phyloP scores from a whole-genome alignment of 2,329 filamentous ascomycete species.

The Trichoderma koningiopsis region DNA sequence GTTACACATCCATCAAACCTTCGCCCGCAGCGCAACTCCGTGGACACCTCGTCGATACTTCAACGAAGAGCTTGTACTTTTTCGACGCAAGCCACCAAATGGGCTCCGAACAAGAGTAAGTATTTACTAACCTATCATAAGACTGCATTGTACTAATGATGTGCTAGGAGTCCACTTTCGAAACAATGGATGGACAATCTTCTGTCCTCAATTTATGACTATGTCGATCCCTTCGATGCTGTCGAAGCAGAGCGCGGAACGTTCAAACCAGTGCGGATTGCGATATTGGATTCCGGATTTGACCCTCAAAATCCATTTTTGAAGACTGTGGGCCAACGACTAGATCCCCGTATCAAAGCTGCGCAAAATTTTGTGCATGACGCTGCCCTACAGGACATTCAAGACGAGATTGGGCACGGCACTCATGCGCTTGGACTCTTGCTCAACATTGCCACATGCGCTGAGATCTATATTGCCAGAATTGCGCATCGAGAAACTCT shows the following conservation, averaged over 20 bases:
- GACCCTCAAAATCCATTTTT: background rate
- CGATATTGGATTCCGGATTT: slow-evolving; percentile 6
- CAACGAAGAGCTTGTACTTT: background rate
- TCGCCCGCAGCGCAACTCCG: background rate
- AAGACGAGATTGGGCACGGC: slow-evolving; percentile 1
- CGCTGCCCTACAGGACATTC: background rate
- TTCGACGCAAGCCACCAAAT: slow-evolving; percentile 5
- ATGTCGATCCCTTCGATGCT: slow-evolving; percentile 4
- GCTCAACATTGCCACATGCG: background rate
- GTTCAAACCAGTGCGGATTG: slow-evolving; percentile 10
- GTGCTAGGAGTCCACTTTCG: background rate
- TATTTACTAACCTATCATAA: background rate
- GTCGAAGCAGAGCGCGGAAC: background rate
- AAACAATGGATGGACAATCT: slow-evolving; percentile 5
- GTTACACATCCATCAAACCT: background rate
- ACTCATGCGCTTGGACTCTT: slow-evolving; percentile 8
- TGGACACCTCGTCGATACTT: background rate
- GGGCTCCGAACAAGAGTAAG: slow-evolving; percentile 1
- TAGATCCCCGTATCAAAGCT: background rate
- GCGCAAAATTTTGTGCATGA: background rate
- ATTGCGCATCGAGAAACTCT: background rate
- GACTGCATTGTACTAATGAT: background rate
- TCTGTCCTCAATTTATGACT: background rate
- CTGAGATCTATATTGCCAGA: slow-evolving; percentile 1
- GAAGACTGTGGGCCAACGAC: background rate